These are phyloP conservation scores for Stachybotrys elegans DNA, from an alignment of 2,329 filamentous ascomycete genomes.

Conservation along the genomic window DNA sequence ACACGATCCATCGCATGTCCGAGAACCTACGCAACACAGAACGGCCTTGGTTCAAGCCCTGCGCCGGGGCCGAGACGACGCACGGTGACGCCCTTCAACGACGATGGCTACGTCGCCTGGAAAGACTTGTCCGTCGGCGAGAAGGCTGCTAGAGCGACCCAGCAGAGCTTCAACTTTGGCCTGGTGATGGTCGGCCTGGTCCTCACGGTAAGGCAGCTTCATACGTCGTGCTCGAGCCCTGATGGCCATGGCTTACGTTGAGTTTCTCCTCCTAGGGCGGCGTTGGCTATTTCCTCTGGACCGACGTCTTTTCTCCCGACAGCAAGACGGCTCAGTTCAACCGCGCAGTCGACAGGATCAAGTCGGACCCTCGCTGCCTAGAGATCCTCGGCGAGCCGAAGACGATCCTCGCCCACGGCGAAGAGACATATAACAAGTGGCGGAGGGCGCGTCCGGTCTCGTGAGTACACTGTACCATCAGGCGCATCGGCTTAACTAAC, in stretches of 20 bases:
- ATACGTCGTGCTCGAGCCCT: too few species aligned
- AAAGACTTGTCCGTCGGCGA: slow-evolving; percentile 67
- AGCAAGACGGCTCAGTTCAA: slow-evolving; percentile 88
- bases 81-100: slow-evolving; percentile 77
- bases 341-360: slow-evolving; percentile 74
- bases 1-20: too few species aligned
- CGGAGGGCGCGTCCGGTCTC: slow-evolving; percentile 58
- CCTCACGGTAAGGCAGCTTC: slow-evolving; percentile 59
- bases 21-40: slow-evolving; percentile 57
- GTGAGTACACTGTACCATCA: slow-evolving; percentile 27
- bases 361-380: slow-evolving; percentile 63
- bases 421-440: slow-evolving; percentile 79
- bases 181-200: slow-evolving; percentile 70
- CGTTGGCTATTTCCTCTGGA: slow-evolving; percentile 74
- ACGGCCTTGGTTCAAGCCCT: slow-evolving; percentile 31
- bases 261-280: slow-evolving; percentile 53
- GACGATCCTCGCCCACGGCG: slow-evolving; percentile 76
- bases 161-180: slow-evolving; percentile 85
- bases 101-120: slow-evolving; percentile 81
- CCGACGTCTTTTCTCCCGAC: slow-evolving; percentile 77
- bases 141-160: slow-evolving; percentile 78
- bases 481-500: slow-evolving; percentile 18
- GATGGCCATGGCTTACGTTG: too few species aligned
- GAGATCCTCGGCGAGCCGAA: slow-evolving; percentile 69
- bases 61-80: slow-evolving; percentile 49